Percentiles rank a stretch among this genome's conserved stretches.
Conservation (phyloP, 2,329 filamentous ascomycete genomes). For the Dothiorella sarmentorum region DNA sequence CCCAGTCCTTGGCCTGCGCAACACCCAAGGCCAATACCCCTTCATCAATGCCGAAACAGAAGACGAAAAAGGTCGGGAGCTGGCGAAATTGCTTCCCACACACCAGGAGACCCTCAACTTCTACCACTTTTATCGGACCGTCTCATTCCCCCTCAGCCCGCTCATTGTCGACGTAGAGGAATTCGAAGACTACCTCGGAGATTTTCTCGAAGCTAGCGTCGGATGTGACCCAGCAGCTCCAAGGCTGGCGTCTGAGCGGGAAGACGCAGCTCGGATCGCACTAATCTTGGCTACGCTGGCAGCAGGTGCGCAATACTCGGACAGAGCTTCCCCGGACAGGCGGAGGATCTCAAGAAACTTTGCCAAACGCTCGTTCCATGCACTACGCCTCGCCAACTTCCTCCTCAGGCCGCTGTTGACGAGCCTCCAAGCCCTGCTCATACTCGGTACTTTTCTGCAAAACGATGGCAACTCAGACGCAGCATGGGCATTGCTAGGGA, state of each 20-base stretch:
- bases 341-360: background rate
- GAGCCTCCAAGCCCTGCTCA: conserved; percentile 4
- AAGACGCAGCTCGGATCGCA: background rate
- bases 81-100: background rate
- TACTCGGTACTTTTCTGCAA: background rate
- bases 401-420: background rate
- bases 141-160: background rate
- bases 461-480: conserved; percentile 16
- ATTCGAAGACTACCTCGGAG: background rate
- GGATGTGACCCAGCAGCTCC: background rate
- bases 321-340: background rate
- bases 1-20: background rate
- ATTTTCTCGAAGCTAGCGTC: background rate
- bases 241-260: background rate
- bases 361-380: conserved; percentile 9
- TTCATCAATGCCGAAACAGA: conserved; percentile 13
- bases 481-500: conserved; percentile 1
- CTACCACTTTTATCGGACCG: background rate
- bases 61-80: background rate
- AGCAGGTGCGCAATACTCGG: conserved; percentile 2
- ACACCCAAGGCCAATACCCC: background rate
- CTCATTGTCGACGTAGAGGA: background rate
- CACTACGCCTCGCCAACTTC: conserved; percentile 1
- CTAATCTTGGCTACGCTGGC: conserved; percentile 2
- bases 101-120: background rate